Percentiles rank a stretch among this genome's conserved stretches.
phyloP scores from a whole-genome alignment of 2,329 filamentous ascomycete genomes.

The Penicillium sp. region DNA sequence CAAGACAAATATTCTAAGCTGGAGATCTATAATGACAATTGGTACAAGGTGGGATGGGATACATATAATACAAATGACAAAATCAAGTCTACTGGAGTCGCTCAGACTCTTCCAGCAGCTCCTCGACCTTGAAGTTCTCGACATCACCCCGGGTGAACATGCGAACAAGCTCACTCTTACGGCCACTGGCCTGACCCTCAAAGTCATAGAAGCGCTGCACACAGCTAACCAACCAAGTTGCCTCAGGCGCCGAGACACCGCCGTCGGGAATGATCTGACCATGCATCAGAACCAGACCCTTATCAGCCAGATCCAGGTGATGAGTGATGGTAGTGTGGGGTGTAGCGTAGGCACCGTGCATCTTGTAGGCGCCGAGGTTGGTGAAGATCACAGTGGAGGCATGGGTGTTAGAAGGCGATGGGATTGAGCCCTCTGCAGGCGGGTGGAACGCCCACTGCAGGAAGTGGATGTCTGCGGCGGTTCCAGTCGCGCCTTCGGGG shows the following conservation, averaged over 20 bases:
- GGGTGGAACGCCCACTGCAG: slow-evolving; percentile 93
- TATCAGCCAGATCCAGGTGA: slow-evolving; percentile 76
- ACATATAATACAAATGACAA: slow-evolving; percentile 8
- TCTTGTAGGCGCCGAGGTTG: slow-evolving; percentile 88
- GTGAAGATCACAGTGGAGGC: slow-evolving; percentile 87
- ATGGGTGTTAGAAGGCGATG: slow-evolving; percentile 51
- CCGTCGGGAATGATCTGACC: slow-evolving; percentile 75
- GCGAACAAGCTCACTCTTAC: slow-evolving; percentile 71
- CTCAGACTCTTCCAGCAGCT: slow-evolving; percentile 86
- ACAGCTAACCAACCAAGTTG: slow-evolving; percentile 88
- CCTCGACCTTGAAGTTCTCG: slow-evolving; percentile 75
- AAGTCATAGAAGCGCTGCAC: slow-evolving; percentile 86
- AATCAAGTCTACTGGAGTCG: slow-evolving; percentile 42
- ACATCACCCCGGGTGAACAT: slow-evolving; percentile 79
- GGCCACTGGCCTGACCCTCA: slow-evolving; percentile 58
- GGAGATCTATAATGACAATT: not conserved
- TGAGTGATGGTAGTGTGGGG: slow-evolving; percentile 95
- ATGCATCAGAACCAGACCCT: slow-evolving; percentile 82
- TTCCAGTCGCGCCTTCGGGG: slow-evolving; percentile 28
- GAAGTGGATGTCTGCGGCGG: slow-evolving; percentile 83
- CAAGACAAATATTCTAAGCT: not conserved
- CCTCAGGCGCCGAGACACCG: slow-evolving; percentile 77
- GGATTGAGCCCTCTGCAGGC: slow-evolving; percentile 39
- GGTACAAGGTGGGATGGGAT: not conserved
- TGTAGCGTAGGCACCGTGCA: slow-evolving; percentile 82